Evolutionary conservation across 225 moss, liverwort and hornwort species (phyloP).

Genomic region (Sphagnum contortum): DNA sequence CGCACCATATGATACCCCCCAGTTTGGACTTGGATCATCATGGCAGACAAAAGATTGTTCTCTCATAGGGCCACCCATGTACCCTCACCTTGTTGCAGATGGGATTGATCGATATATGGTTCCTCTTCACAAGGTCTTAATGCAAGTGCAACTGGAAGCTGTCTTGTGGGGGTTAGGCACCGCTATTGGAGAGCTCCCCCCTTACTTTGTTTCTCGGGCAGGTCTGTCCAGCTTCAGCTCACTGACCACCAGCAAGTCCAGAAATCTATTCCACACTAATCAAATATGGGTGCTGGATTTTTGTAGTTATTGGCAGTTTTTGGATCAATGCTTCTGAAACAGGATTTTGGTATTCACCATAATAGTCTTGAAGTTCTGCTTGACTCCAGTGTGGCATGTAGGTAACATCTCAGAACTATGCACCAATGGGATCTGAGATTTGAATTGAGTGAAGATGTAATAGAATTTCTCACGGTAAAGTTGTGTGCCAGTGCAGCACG

Average conservation of each 20-base stretch:
- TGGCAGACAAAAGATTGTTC: conserved; percentile 68
- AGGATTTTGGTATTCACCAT: too few species aligned
- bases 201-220: conserved; percentile 84
- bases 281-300: too few species aligned
- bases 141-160: conserved; percentile 84
- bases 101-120: conserved; percentile 56
- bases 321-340: too few species aligned
- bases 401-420: too few species aligned
- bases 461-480: too few species aligned
- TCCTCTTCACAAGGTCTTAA: conserved; percentile 55
- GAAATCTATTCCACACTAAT: too few species aligned
- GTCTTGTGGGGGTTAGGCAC: conserved; percentile 85
- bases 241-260: too few species aligned
- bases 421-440: too few species aligned
- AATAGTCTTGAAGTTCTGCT: too few species aligned
- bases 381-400: too few species aligned
- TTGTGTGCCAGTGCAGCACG: conserved; percentile 28
- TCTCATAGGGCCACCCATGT: conserved; percentile 44
- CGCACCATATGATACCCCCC: conserved; percentile 69
- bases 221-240: conserved; percentile 6
- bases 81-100: conserved; percentile 48
- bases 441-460: too few species aligned
- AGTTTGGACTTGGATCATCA: conserved; percentile 66
- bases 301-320: too few species aligned
- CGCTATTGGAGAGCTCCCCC: conserved; percentile 89